Conservation (phyloP, 176 grass and related monocot genomes). For the Neostapfia colusana region DNA sequence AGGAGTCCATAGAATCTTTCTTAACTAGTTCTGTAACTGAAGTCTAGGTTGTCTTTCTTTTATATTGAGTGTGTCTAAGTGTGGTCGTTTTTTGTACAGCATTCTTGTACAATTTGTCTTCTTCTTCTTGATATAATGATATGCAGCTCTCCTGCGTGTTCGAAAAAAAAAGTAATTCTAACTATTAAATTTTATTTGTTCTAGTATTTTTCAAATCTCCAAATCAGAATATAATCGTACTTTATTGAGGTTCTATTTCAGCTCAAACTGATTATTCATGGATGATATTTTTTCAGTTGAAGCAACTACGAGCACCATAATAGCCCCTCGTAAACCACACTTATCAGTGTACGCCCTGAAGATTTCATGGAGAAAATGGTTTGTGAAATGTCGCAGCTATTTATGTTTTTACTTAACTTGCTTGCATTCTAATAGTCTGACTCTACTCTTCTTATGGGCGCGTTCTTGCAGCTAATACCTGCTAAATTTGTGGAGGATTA, state of each 20-base stretch:
- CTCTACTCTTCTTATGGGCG: neutral
- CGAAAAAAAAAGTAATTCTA: too few relatives aligned
- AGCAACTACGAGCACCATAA: neutral
- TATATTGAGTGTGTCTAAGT: too few relatives aligned
- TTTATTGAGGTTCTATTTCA: neutral
- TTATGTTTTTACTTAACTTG: neutral
- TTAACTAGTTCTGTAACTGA: too few relatives aligned
- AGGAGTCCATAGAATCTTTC: too few relatives aligned
- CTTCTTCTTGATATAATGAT: too few relatives aligned
- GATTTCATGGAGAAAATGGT: conserved; percentile 31
- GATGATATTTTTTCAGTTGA: neutral
- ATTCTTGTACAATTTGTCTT: too few relatives aligned
- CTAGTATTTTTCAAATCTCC: neutral
- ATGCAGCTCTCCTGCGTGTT: too few relatives aligned
- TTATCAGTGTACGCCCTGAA: conserved; percentile 8
- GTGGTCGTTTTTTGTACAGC: too few relatives aligned
- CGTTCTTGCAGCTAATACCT: conserved; percentile 31
- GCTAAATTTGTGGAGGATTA: conserved; percentile 2
- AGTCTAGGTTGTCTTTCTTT: too few relatives aligned
- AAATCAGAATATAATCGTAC: neutral
- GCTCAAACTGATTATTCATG: neutral
- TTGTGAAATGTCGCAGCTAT: neutral
- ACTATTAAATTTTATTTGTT: neutral
- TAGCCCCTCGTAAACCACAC: neutral
- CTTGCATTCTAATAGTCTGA: neutral